These are phyloP conservation scores for Celoporthe dispersa DNA, from an alignment of 2,329 filamentous ascomycete genomes.

Conservation along the genomic window DNA sequence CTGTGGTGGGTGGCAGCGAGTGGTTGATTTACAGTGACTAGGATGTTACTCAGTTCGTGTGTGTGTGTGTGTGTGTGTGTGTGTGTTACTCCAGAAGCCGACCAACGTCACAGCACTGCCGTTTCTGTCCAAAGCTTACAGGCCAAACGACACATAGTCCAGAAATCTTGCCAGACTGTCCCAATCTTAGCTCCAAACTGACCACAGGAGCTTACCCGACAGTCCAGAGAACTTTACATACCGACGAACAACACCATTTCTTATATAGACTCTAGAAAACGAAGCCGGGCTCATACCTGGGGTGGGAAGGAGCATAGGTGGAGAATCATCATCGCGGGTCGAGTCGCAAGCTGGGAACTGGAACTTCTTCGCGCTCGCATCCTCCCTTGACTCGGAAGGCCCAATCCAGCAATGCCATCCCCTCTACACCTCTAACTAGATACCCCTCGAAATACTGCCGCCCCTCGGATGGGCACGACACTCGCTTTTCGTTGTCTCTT, in stretches of 20 bases:
- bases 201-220: not conserved
- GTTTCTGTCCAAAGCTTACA: conserved; percentile 13
- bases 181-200: not conserved
- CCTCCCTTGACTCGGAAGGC: conserved; percentile 22
- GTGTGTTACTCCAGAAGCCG: conserved; percentile 3
- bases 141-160: conserved; percentile 9
- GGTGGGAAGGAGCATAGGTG: not conserved
- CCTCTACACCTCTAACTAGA: conserved; percentile 9
- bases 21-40: not conserved
- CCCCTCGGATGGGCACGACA: conserved; percentile 30
- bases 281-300: not conserved
- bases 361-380: not conserved
- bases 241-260: not conserved
- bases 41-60: not conserved
- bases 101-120: conserved; percentile 19
- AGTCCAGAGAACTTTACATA: not conserved
- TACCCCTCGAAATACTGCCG: not conserved
- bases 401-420: conserved; percentile 27
- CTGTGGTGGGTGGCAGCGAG: not conserved
- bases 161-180: not conserved
- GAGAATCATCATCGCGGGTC: conserved; percentile 9
- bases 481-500: conserved; percentile 20
- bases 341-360: not conserved
- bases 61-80: not conserved
- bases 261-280: not conserved